phyloP scores from a whole-genome alignment of 768 basidiomycete genomes.

The Mycena amicta region DNA sequence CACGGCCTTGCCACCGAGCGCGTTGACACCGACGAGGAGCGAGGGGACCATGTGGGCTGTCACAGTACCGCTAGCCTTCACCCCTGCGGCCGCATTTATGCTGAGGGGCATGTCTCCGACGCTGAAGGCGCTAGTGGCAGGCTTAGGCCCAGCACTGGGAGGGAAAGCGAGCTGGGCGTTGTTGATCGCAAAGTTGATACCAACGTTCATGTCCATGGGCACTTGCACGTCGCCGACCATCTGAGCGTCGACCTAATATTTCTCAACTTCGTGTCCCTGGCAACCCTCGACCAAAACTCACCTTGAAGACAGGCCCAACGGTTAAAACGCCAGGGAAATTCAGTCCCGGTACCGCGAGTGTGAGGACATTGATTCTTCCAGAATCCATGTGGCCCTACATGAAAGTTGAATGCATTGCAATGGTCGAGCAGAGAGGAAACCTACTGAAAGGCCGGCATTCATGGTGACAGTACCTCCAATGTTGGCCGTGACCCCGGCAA shows the following conservation, averaged over 20 bases:
- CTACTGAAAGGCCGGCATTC: not conserved
- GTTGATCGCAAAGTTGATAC: conserved; percentile 44
- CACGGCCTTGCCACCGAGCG: conserved; percentile 37
- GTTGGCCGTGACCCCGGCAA: conserved; percentile 39
- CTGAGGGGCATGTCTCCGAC: conserved; percentile 45
- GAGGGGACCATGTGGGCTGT: conserved; percentile 52
- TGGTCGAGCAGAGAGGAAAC: no score
- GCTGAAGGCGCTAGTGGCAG: conserved; percentile 31
- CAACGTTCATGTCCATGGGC: conserved; percentile 42
- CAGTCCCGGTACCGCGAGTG: conserved; percentile 34
- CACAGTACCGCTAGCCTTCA: conserved; percentile 43
- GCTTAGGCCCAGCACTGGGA: conserved; percentile 27
- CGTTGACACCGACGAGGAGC: conserved; percentile 47
- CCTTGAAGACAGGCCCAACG: conserved; percentile 50
- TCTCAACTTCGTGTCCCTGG: no score
- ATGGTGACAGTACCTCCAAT: not conserved
- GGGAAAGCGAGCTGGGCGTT: conserved; percentile 50
- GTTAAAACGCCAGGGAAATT: conserved; percentile 53
- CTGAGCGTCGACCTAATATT: conserved; percentile 43
- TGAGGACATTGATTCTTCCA: conserved; percentile 42
- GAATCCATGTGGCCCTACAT: conserved; percentile 46
- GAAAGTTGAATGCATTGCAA: no score
- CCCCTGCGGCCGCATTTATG: conserved; percentile 42
- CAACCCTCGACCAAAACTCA: no score
- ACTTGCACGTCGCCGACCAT: conserved; percentile 15